phyloP scores from a whole-genome alignment of 2,329 filamentous ascomycete species.

The Aspergillus thermomutatus region DNA sequence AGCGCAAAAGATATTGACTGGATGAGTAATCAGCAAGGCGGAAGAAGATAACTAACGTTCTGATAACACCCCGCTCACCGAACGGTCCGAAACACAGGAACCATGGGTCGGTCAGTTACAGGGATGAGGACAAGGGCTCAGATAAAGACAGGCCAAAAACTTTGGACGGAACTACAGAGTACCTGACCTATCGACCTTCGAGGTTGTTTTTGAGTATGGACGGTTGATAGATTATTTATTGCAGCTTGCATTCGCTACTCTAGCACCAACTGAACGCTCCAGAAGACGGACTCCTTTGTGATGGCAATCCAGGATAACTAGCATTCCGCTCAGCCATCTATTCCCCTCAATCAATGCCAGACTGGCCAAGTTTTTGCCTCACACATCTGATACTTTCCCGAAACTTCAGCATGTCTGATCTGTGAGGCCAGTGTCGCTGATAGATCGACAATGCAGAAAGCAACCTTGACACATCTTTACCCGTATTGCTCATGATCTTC shows the following conservation, averaged over 20 bases:
- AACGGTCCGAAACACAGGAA: conserved; percentile 8
- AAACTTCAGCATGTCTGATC: not conserved
- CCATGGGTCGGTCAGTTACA: conserved; percentile 4
- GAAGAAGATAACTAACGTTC: not conserved
- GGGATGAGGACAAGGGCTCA: not conserved
- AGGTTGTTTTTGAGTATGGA: not conserved
- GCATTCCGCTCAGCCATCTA: not conserved
- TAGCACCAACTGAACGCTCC: not conserved
- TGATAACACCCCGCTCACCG: not conserved
- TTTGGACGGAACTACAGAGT: not conserved
- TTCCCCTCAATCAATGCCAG: not conserved
- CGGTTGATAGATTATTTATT: not conserved
- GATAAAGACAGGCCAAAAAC: not conserved
- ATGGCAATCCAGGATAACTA: not conserved
- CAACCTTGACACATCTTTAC: conserved; percentile 8
- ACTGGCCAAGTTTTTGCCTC: not conserved
- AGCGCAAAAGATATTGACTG: not conserved
- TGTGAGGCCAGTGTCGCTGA: conserved; percentile 5
- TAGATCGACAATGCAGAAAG: conserved; percentile 13
- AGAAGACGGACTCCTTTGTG: not conserved
- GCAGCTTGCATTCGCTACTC: not conserved
- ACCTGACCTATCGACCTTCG: not conserved
- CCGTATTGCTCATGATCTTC: conserved; percentile 8
- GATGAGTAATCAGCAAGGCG: not conserved
- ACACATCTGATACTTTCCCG: not conserved